Conservation (phyloP, 169 alveolate genomes). For the Plasmodium falciparum region DNA sequence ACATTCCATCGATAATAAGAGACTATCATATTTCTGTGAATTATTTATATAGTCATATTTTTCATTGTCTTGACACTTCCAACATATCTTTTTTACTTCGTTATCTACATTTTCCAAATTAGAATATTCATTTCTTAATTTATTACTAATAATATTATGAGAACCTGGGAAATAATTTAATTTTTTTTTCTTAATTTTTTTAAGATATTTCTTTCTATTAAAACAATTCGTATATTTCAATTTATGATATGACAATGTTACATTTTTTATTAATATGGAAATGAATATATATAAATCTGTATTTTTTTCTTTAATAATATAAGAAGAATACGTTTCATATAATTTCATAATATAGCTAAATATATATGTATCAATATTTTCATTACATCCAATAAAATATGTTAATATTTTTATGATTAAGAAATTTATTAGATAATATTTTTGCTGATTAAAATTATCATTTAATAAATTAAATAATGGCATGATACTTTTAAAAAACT, state of each 20-base stretch:
- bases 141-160: too few species aligned
- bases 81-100: too few species aligned
- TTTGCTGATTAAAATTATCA: constrained; percentile 6
- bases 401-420: constrained; percentile 34
- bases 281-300: constrained; percentile 16
- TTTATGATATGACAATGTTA: constrained; percentile 31
- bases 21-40: too few species aligned
- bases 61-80: too few species aligned
- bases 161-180: not conserved
- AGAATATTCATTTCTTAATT: too few species aligned
- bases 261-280: constrained; percentile 35
- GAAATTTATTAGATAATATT: constrained; percentile 3
- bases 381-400: constrained; percentile 28
- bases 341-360: constrained; percentile 32
- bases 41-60: too few species aligned
- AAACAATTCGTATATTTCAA: constrained; percentile 3
- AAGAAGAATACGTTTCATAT: constrained; percentile 20
- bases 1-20: too few species aligned
- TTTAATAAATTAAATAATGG: constrained; percentile 56
- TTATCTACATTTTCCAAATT: too few species aligned
- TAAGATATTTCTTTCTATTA: not conserved
- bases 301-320: constrained; percentile 12
- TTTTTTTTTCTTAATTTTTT: not conserved
- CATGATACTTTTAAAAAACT: constrained; percentile 39
- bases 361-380: constrained; percentile 24